A percentile compares a stretch with the other conserved stretches of the same genome.
Conservation (phyloP, 2,329 filamentous ascomycete genomes). For the Phoma sp. region DNA sequence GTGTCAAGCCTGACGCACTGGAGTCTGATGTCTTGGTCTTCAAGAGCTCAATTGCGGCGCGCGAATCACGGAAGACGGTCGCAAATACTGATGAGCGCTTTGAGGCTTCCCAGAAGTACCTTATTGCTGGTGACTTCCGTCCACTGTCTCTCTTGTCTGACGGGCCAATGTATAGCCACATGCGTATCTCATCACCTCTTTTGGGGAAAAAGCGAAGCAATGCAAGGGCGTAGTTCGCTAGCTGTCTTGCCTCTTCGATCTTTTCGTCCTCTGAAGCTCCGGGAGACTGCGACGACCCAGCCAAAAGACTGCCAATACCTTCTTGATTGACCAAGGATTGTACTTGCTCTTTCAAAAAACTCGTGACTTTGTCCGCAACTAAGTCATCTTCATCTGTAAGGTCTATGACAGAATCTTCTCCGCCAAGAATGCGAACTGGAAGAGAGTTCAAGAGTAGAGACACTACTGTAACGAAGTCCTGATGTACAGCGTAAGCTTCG, state of each 20-base stretch:
- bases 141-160: slow-evolving; percentile 54
- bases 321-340: slow-evolving; percentile 76
- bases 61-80: slow-evolving; percentile 64
- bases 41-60: slow-evolving; percentile 65
- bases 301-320: slow-evolving; percentile 71
- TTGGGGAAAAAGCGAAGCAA: slow-evolving; percentile 84
- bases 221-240: slow-evolving; percentile 87
- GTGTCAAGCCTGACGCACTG: slow-evolving; percentile 20
- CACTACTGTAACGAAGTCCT: slow-evolving; percentile 63
- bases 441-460: slow-evolving; percentile 64
- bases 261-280: slow-evolving; percentile 46
- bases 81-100: slow-evolving; percentile 64
- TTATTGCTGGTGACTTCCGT: slow-evolving; percentile 68
- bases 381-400: slow-evolving; percentile 37
- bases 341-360: slow-evolving; percentile 70
- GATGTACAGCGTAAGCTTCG: slow-evolving; percentile 54
- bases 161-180: slow-evolving; percentile 87
- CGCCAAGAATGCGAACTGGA: slow-evolving; percentile 63
- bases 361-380: slow-evolving; percentile 40
- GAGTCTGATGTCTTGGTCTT: slow-evolving; percentile 48
- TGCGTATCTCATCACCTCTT: slow-evolving; percentile 85
- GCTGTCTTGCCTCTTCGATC: slow-evolving; percentile 70
- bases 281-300: slow-evolving; percentile 49
- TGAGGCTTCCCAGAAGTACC: slow-evolving; percentile 83
- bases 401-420: slow-evolving; percentile 44